Evolutionary conservation across 177 flowering plant genomes (phyloP), one percentile per base, ranked within the genome.

Genomic region (Telopea speciosissima): DNA sequence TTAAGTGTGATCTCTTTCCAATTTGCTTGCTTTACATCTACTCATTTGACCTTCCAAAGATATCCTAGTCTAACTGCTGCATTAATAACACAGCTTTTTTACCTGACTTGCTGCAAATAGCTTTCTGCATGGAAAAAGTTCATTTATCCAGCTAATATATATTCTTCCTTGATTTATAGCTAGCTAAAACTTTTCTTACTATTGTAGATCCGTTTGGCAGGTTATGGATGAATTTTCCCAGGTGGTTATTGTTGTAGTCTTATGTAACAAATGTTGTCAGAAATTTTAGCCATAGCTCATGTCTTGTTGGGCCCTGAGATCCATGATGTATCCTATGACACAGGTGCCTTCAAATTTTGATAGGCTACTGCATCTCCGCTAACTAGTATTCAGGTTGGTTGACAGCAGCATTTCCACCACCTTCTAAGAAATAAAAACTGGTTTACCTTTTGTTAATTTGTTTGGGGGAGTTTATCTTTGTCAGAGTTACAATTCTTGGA

Each of bases 291-390:
- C 23, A 9, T 4, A 33, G 67, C 24, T n/a, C 67, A 14, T 11
- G 6, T 33, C 40, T 31, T 3, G 21, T 65, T 21, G 67, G 49
- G 44, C 16, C 17, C 67, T 11, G 44, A 33, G 31, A 63, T 63
- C 21, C 40, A 33, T 11, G 16, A 36, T 33, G 14, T 33, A 36
- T 13, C 24, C 67, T 63, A 33, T 21, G 5, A 21, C 67, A 19
- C 67, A 36, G 67, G 17, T 65, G 67, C 24, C 49, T 65, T 65
- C 49, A 33, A 33, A 36, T 65, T 65, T 65, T 65, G 67, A 36
- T 65, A 5, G 49, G 17, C 24, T 33, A 21, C 49, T 33, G 49
- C 40, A 33, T 65, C 67, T 36, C 24, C 22, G 67, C 67, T 65
- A 36, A 21, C 67, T 33, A 65, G 45, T 5, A 65, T 36, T 33